Conservation (phyloP, 2,329 filamentous ascomycete genomes). For the Claviceps fusiformis region DNA sequence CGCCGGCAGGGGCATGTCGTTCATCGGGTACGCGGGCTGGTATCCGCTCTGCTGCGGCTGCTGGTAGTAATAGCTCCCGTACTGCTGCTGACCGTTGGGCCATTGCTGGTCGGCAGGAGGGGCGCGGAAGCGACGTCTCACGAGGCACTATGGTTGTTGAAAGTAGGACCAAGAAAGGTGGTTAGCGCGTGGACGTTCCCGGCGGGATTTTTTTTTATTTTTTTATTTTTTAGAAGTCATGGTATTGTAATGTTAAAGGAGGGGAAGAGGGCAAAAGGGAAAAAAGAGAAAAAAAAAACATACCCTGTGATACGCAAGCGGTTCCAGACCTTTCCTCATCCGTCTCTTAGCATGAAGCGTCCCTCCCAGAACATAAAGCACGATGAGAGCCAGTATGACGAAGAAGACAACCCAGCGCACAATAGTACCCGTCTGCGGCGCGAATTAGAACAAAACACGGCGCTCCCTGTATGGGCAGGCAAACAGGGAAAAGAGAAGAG, state of each 20-base stretch:
- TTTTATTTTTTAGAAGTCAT: not conserved
- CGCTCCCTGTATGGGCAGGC: not conserved
- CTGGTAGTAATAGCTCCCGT: constrained; percentile 12
- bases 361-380: constrained; percentile 51
- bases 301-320: constrained; percentile 59
- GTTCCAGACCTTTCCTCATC: constrained; percentile 49
- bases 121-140: constrained; percentile 22
- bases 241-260: not conserved
- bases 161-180: not conserved
- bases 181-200: not conserved
- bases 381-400: constrained; percentile 42
- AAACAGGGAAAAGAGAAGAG: not conserved
- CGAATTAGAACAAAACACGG: not conserved
- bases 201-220: not conserved
- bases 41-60: constrained; percentile 7
- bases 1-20: constrained; percentile 39
- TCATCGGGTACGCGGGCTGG: constrained; percentile 30
- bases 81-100: constrained; percentile 14
- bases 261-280: not conserved
- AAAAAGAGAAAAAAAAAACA: constrained; percentile 10
- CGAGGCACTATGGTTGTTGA: constrained; percentile 31
- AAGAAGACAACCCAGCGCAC: constrained; percentile 62
- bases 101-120: constrained; percentile 10
- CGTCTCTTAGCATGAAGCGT: constrained; percentile 57
- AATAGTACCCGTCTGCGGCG: constrained; percentile 42